A percentile compares a stretch with the other conserved stretches of the same genome.
phyloP scores from a whole-genome alignment of 306 rosid species.

The Calophaca sinica region DNA sequence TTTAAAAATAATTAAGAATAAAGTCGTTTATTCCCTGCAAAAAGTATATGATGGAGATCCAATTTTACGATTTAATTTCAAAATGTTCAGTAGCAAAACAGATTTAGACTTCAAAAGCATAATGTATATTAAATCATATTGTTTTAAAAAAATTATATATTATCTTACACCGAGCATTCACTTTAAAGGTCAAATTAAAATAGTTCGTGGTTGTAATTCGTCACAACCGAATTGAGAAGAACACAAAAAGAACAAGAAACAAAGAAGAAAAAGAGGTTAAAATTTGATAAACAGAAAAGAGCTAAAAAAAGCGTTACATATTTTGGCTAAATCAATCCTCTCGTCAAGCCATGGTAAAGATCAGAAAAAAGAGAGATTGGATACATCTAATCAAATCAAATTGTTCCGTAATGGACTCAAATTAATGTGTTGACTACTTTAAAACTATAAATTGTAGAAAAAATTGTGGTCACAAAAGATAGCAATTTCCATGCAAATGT shows the following conservation, averaged over 20 bases:
- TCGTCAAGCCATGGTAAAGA: constrained; percentile 32
- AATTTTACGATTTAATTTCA: constrained; percentile 23
- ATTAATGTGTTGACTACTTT: constrained; percentile 47
- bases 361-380: background rate
- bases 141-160: background rate
- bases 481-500: constrained; percentile 40
- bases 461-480: constrained; percentile 38
- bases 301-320: background rate
- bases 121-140: background rate
- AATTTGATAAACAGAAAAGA: background rate
- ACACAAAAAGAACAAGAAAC: constrained; percentile 27
- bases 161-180: background rate
- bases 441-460: background rate
- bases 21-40: constrained; percentile 48
- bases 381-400: constrained; percentile 43
- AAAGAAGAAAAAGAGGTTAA: background rate
- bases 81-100: background rate
- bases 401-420: constrained; percentile 49
- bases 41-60: constrained; percentile 36
- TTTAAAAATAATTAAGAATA: constrained; percentile 41
- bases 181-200: constrained; percentile 13
- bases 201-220: constrained; percentile 18
- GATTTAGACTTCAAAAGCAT: too few species aligned
- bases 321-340: constrained; percentile 12
- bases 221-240: constrained; percentile 1